These are phyloP conservation scores for Apiotrichum domesticum DNA, from an alignment of 1,284 basidiomycete species.

Conservation along the genomic window DNA sequence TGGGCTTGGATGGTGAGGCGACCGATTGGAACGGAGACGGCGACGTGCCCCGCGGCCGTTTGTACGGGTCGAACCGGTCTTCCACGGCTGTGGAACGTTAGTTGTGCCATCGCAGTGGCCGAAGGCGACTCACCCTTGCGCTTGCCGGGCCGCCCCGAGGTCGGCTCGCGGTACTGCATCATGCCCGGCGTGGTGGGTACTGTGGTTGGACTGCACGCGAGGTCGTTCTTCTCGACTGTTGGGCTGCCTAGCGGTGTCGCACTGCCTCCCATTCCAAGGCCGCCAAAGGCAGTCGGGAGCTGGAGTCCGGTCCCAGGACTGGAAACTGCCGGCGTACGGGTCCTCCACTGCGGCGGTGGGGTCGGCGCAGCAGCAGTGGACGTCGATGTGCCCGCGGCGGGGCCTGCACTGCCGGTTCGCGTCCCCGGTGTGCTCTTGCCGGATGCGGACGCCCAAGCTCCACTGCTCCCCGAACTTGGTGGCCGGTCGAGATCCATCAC, in stretches of 20 bases:
- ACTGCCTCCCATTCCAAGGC: conserved; percentile 29
- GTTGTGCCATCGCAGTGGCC: background rate
- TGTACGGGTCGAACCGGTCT: conserved; percentile 45
- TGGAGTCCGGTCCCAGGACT: conserved; percentile 30
- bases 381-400: background rate
- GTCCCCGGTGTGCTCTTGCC: conserved; percentile 16
- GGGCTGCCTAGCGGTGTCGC: conserved; percentile 38
- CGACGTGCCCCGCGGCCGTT: conserved; percentile 38
- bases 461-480: conserved; percentile 5
- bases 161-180: conserved; percentile 43
- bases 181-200: conserved; percentile 25
- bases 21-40: conserved; percentile 31
- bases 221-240: conserved; percentile 36
- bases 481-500: conserved; percentile 45
- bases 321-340: background rate
- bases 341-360: background rate
- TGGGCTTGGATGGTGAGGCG: conserved; percentile 30
- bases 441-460: conserved; percentile 6
- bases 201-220: conserved; percentile 8
- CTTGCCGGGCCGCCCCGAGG: conserved; percentile 36
- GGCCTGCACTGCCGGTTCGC: background rate
- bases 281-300: conserved; percentile 37
- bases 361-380: background rate
- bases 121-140: conserved; percentile 33
- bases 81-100: conserved; percentile 24